Evolutionary conservation across 2,329 filamentous ascomycete genomes (phyloP).

Genomic region (Dendryphion nanum): DNA sequence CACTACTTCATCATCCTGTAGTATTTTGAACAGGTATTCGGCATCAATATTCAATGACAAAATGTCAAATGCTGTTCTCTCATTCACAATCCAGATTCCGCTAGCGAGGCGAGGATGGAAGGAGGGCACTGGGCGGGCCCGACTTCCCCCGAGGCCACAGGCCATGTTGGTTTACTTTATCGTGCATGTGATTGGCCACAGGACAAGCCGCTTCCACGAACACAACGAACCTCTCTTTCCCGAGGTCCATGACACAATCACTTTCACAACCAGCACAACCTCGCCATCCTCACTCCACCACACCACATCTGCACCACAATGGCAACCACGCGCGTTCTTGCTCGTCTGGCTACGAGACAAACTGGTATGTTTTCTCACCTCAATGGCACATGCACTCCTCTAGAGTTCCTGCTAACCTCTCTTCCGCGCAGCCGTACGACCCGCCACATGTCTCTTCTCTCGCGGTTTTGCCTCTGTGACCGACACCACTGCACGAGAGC

Average conservation of each 20-base stretch:
- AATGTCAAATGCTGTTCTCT: no score
- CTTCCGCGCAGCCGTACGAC: slow-evolving; percentile 30
- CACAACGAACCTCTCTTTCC: no score
- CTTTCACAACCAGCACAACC: not conserved
- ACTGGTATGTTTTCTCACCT: slow-evolving; percentile 28
- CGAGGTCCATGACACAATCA: not conserved
- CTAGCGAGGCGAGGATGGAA: no score
- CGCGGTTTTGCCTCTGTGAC: slow-evolving; percentile 40
- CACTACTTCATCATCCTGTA: no score
- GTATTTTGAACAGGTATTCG: no score
- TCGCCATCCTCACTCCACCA: slow-evolving; percentile 10
- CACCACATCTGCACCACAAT: slow-evolving; percentile 29
- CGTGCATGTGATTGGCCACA: no score
- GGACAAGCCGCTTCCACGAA: no score
- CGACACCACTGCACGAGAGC: slow-evolving; percentile 32
- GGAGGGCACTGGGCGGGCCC: no score
- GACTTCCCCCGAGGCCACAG: no score
- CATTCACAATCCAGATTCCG: no score
- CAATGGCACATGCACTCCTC: not conserved
- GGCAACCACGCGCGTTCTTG: slow-evolving; percentile 38
- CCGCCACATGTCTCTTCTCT: slow-evolving; percentile 29
- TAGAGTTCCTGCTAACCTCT: slow-evolving; percentile 2
- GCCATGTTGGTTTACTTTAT: no score
- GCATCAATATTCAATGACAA: no score
- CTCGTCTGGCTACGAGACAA: slow-evolving; percentile 38